These are phyloP conservation scores for Tolypocladium cylindrosporum DNA, from an alignment of 2,329 filamentous ascomycete species.

Conservation along the genomic window DNA sequence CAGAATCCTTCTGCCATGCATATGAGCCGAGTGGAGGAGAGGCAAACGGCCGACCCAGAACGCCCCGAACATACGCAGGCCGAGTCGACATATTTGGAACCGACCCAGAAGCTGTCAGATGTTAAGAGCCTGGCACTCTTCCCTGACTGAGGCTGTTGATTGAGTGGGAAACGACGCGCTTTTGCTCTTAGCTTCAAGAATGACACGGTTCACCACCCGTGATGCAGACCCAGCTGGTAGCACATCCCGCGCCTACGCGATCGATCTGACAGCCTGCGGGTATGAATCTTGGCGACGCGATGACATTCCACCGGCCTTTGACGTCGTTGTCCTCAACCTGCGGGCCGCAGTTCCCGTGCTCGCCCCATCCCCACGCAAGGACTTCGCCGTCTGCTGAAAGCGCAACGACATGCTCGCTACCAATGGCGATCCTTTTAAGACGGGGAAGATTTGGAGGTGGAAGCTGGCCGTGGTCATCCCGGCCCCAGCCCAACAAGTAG, in stretches of 20 bases:
- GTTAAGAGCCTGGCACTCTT: slow-evolving; percentile 40
- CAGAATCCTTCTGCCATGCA: slow-evolving; percentile 35
- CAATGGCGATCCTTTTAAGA: slow-evolving; percentile 59
- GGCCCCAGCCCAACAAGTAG: slow-evolving; percentile 63
- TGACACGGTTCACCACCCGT: slow-evolving; percentile 5
- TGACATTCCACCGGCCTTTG: slow-evolving; percentile 57
- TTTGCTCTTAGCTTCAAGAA: not conserved
- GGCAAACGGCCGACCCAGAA: slow-evolving; percentile 9
- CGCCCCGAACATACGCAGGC: slow-evolving; percentile 9
- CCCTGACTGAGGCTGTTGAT: slow-evolving; percentile 17
- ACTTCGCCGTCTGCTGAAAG: slow-evolving; percentile 56
- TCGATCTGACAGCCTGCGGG: slow-evolving; percentile 41
- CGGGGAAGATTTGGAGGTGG: slow-evolving; percentile 51
- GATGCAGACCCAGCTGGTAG: slow-evolving; percentile 71
- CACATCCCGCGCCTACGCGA: slow-evolving; percentile 73
- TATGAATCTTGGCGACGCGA: slow-evolving; percentile 48
- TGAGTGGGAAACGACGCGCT: not conserved
- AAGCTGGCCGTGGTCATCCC: slow-evolving; percentile 77
- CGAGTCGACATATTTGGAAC: slow-evolving; percentile 40
- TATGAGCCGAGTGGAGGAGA: slow-evolving; percentile 27
- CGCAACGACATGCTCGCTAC: slow-evolving; percentile 83
- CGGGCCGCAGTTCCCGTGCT: slow-evolving; percentile 91
- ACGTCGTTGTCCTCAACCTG: slow-evolving; percentile 54
- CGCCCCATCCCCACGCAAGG: slow-evolving; percentile 90
- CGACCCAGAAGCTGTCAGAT: slow-evolving; percentile 66